Evolutionary conservation across 73 alveolate species (phyloP).

Genomic region (Tetrahymena malaccensis): DNA sequence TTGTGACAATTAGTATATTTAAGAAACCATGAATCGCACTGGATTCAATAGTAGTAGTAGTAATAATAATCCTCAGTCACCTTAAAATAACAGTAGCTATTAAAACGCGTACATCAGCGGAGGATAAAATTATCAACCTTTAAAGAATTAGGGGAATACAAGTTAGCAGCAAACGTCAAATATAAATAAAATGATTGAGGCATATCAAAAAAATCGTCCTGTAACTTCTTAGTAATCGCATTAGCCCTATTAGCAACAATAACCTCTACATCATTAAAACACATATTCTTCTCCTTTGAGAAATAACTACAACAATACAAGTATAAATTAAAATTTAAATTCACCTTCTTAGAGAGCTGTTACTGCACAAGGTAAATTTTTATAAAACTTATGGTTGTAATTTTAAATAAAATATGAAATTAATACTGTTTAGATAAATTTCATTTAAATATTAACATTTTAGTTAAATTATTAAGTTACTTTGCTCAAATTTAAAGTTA

Average conservation of each 20-base stretch:
- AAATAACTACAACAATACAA: background rate
- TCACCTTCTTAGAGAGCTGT: background rate
- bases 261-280: background rate
- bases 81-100: background rate
- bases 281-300: background rate
- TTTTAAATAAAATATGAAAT: background rate
- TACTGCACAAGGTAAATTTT: background rate
- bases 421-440: background rate
- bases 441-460: background rate
- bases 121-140: background rate
- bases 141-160: background rate
- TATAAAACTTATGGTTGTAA: background rate
- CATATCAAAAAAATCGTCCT: background rate
- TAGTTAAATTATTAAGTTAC: background rate
- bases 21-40: background rate
- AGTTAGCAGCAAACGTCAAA: background rate
- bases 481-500: background rate
- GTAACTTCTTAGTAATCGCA: background rate
- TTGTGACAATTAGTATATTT: background rate
- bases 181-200: background rate
- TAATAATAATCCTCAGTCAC: background rate
- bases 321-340: background rate
- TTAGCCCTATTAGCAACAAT: background rate
- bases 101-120: background rate
- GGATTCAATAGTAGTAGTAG: background rate